Conservation (phyloP, 2,329 filamentous ascomycete genomes). For the Cercospora sp. region DNA sequence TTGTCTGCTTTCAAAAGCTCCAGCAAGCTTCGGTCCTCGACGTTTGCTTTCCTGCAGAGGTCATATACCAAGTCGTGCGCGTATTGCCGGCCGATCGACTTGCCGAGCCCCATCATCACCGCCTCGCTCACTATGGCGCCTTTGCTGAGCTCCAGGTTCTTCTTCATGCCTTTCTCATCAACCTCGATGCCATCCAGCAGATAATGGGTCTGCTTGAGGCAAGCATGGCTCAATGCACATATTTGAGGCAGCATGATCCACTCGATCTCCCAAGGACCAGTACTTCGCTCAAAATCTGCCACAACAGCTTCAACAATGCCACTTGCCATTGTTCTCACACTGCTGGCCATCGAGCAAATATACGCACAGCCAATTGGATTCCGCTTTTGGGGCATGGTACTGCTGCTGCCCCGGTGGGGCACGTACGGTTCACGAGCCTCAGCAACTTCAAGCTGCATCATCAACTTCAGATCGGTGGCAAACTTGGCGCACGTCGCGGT, state of each 20-base stretch:
- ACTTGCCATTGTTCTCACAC: slow-evolving; percentile 27
- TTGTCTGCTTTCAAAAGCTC: slow-evolving; percentile 31
- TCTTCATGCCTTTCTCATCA: slow-evolving; percentile 31
- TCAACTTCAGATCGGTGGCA: slow-evolving; percentile 35
- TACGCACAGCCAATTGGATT: slow-evolving; percentile 36
- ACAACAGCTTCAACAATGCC: slow-evolving; percentile 33
- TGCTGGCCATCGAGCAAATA: slow-evolving; percentile 31
- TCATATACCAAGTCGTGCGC: slow-evolving; percentile 42
- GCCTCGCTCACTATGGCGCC: slow-evolving; percentile 42
- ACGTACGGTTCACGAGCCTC: slow-evolving; percentile 46
- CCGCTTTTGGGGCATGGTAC: slow-evolving; percentile 55
- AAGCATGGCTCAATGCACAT: slow-evolving; percentile 31
- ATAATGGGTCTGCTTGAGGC: slow-evolving; percentile 30
- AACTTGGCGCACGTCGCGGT: slow-evolving; percentile 37
- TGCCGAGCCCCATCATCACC: slow-evolving; percentile 44
- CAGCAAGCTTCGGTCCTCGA: slow-evolving; percentile 26
- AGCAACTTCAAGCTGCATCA: slow-evolving; percentile 37
- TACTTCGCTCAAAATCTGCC: slow-evolving; percentile 35
- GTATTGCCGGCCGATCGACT: slow-evolving; percentile 40
- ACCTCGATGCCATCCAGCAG: slow-evolving; percentile 35
- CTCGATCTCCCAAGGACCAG: slow-evolving; percentile 37
- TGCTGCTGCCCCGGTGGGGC: slow-evolving; percentile 55
- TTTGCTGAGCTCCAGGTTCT: slow-evolving; percentile 37
- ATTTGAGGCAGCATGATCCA: slow-evolving; percentile 37
- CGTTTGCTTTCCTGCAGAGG: slow-evolving; percentile 34